Evolutionary conservation across 2,329 filamentous ascomycete species (phyloP).

Genomic region (Ceratocystis lukuohia): DNA sequence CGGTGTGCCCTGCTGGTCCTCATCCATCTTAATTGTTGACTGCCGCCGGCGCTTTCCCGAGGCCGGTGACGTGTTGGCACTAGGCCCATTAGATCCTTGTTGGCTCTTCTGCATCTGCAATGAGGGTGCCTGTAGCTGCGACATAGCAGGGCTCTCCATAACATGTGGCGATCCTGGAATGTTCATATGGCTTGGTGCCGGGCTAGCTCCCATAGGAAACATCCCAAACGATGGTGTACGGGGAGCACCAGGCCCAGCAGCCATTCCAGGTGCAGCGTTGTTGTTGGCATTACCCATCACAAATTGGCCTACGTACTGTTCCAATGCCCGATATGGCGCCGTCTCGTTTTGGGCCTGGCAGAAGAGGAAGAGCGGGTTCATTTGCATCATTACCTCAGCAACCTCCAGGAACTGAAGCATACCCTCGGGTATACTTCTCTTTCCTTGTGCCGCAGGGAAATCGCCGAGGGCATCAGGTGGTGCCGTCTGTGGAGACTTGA

Average conservation of each 20-base stretch:
- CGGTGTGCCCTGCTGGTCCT: slow-evolving; percentile 36
- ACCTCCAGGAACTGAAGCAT: slow-evolving; percentile 55
- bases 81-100: slow-evolving; percentile 53
- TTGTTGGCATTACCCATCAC: slow-evolving; percentile 36
- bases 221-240: slow-evolving; percentile 43
- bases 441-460: slow-evolving; percentile 46
- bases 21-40: slow-evolving; percentile 44
- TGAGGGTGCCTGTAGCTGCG: slow-evolving; percentile 48
- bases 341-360: slow-evolving; percentile 42
- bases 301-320: slow-evolving; percentile 42
- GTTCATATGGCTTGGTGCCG: slow-evolving; percentile 45
- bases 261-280: slow-evolving; percentile 28
- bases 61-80: slow-evolving; percentile 52
- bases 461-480: slow-evolving; percentile 45
- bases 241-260: slow-evolving; percentile 25
- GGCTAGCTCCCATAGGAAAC: slow-evolving; percentile 47
- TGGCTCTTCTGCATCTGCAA: slow-evolving; percentile 57
- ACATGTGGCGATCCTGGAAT: slow-evolving; percentile 47
- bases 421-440: slow-evolving; percentile 42
- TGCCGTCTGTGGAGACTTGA: slow-evolving; percentile 46
- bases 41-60: slow-evolving; percentile 46
- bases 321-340: slow-evolving; percentile 44
- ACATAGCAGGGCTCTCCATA: slow-evolving; percentile 46
- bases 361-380: slow-evolving; percentile 49
- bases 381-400: slow-evolving; percentile 52